Percentiles rank a stretch among this genome's conserved stretches.
phyloP scores from a whole-genome alignment of 257 asterid species.

The Solanum peruvianum region DNA sequence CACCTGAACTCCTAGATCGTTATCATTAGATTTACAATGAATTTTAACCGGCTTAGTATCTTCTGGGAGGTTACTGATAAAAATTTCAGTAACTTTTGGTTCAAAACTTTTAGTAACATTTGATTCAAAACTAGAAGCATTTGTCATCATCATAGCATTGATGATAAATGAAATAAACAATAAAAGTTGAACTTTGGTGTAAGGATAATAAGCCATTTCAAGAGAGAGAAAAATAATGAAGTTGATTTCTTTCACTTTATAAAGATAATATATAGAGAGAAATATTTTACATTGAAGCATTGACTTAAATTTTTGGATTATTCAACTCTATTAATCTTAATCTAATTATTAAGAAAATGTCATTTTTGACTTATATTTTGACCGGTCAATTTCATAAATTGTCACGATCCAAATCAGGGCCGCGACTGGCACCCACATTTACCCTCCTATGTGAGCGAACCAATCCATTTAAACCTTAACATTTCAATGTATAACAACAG shows the following conservation, averaged over 20 bases:
- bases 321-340: not conserved
- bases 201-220: not conserved
- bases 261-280: not conserved
- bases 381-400: not conserved
- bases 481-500: no score
- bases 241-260: not conserved
- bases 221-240: not conserved
- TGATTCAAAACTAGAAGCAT: not conserved
- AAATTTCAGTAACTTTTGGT: not conserved
- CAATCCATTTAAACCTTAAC: no score
- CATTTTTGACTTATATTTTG: not conserved
- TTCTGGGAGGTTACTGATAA: not conserved
- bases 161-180: not conserved
- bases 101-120: no score
- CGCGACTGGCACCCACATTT: no score
- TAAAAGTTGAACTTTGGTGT: not conserved
- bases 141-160: not conserved
- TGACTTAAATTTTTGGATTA: not conserved
- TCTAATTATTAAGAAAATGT: not conserved
- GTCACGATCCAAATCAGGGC: no score
- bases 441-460: no score
- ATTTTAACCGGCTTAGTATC: not conserved
- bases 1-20: not conserved
- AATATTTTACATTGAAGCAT: not conserved
- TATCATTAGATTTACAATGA: not conserved